These are phyloP conservation scores for Aspergillus arachidicola DNA, from an alignment of 2,329 filamentous ascomycete species.

Conservation along the genomic window DNA sequence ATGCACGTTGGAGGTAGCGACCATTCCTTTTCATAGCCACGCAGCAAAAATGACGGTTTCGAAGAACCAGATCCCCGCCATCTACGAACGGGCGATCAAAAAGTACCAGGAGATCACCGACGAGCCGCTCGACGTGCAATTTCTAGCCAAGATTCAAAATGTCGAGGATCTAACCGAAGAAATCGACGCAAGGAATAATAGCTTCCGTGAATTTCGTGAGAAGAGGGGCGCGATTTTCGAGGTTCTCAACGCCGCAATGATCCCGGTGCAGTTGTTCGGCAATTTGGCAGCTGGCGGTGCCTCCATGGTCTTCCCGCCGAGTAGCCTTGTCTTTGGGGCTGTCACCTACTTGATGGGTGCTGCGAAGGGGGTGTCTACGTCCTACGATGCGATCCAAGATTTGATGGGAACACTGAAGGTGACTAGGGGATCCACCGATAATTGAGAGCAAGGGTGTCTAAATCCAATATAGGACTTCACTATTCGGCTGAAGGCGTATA, in stretches of 20 bases:
- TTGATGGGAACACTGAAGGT: slow-evolving; percentile 41
- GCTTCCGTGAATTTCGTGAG: slow-evolving; percentile 15
- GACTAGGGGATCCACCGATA: not conserved
- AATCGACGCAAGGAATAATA: slow-evolving; percentile 12
- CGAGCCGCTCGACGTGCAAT: slow-evolving; percentile 8
- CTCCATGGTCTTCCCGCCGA: slow-evolving; percentile 15
- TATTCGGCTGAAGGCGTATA: slow-evolving; percentile 14
- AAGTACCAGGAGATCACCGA: slow-evolving; percentile 15
- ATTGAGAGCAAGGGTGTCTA: not conserved
- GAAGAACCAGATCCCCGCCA: slow-evolving; percentile 11
- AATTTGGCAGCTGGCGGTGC: slow-evolving; percentile 13
- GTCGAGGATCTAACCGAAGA: slow-evolving; percentile 12
- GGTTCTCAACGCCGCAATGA: slow-evolving; percentile 7
- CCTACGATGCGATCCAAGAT: slow-evolving; percentile 51
- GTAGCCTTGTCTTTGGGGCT: slow-evolving; percentile 39
- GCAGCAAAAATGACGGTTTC: not conserved
- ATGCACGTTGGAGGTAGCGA: not conserved
- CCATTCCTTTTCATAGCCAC: not conserved
- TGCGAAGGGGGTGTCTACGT: slow-evolving; percentile 48
- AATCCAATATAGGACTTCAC: slow-evolving; percentile 11
- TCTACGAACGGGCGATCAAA: slow-evolving; percentile 9
- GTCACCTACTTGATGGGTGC: slow-evolving; percentile 49
- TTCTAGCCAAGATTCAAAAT: slow-evolving; percentile 8
- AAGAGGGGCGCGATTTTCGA: slow-evolving; percentile 15
- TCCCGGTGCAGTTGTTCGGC: slow-evolving; percentile 15